phyloP scores from a whole-genome alignment of 192 early-diverging fungal species.

The Podila minutissima region DNA sequence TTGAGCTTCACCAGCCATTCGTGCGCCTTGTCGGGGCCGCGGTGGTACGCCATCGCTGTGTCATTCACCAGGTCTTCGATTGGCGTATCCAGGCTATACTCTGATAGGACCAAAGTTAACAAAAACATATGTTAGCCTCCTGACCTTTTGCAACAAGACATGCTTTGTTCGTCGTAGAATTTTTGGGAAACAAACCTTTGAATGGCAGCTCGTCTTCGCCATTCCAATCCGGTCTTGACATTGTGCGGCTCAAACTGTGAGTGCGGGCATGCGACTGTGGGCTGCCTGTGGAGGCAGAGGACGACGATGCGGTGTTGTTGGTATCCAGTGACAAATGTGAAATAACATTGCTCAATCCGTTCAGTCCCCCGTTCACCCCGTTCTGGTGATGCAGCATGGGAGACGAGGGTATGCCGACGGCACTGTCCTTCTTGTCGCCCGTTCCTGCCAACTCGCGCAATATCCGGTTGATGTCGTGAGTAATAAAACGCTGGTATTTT shows the following conservation, averaged over 20 bases:
- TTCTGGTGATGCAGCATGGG: conserved; percentile 29
- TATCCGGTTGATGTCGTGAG: conserved; percentile 85
- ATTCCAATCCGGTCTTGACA: conserved; percentile 25
- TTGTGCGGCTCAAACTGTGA: conserved; percentile 13
- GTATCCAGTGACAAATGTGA: conserved; percentile 24
- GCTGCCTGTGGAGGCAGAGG: neutral
- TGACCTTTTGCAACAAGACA: neutral
- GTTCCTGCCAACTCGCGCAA: conserved; percentile 75
- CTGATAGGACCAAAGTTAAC: conserved; percentile 18
- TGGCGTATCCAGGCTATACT: conserved; percentile 63
- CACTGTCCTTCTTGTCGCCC: conserved; percentile 67
- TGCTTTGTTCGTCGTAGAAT: neutral
- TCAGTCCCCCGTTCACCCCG: neutral
- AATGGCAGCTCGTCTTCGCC: conserved; percentile 25
- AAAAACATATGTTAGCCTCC: neutral
- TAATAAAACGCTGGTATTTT: conserved; percentile 80
- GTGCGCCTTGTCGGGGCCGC: conserved; percentile 72
- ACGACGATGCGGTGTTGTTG: neutral
- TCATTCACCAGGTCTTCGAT: conserved; percentile 79
- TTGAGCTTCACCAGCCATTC: conserved; percentile 76
- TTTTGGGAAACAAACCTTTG: conserved; percentile 8
- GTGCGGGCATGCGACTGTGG: conserved; percentile 9
- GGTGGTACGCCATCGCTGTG: conserved; percentile 71
- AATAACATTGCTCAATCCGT: conserved; percentile 4
- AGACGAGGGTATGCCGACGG: conserved; percentile 54